phyloP scores from a whole-genome alignment of 176 grass and related monocot genomes.

The Carex cristatella region DNA sequence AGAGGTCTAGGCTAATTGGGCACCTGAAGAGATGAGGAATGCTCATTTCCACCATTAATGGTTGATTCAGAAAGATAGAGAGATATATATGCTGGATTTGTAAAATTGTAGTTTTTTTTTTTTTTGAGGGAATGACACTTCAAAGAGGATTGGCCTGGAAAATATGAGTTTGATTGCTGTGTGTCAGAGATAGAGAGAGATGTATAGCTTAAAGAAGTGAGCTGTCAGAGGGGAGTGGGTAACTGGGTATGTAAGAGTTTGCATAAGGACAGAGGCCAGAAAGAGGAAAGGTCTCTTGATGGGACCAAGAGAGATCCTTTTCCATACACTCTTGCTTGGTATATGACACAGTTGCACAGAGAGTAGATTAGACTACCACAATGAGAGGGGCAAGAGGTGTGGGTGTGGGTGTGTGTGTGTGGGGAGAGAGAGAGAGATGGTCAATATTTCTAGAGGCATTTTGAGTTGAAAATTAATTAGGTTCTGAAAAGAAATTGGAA shows the following conservation, averaged over 20 bases:
- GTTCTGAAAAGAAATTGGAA: not conserved
- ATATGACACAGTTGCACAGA: not conserved
- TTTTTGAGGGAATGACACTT: not conserved
- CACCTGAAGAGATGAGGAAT: conserved; percentile 87
- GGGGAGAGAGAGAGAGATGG: not conserved
- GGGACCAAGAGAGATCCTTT: conserved; percentile 9
- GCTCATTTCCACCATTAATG: conserved; percentile 45
- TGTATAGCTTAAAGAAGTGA: conserved; percentile 5
- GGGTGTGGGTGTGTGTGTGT: too few relatives aligned
- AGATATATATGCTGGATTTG: not conserved
- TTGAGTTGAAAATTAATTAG: not conserved
- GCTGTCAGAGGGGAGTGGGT: not conserved
- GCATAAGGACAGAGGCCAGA: conserved; percentile 1
- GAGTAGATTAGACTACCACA: not conserved
- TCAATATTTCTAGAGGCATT: conserved; percentile 20
- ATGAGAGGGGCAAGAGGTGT: not conserved
- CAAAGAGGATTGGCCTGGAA: not conserved
- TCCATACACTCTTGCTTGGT: not conserved
- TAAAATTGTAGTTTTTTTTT: not conserved
- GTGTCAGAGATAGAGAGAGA: not conserved
- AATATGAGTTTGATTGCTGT: not conserved
- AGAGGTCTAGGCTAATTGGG: conserved; percentile 90
- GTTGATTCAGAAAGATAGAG: conserved; percentile 26
- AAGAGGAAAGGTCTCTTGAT: conserved; percentile 27
- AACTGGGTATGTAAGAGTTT: conserved; percentile 7